Evolutionary conservation across 2,329 filamentous ascomycete genomes (phyloP).

Genomic region (Cladosporium sphaerospermum): DNA sequence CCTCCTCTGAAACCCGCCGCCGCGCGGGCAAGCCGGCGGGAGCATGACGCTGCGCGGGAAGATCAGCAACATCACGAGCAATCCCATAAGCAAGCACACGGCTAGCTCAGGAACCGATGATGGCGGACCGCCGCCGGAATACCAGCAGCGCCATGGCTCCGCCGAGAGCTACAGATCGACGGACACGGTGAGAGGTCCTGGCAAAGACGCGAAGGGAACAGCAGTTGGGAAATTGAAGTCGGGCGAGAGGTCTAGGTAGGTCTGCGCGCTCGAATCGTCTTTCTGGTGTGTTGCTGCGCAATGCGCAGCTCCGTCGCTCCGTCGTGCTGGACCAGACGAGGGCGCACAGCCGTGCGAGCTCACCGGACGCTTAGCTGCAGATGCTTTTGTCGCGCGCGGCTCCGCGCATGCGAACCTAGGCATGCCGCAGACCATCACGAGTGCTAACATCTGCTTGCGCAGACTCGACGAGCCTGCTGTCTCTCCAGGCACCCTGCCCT

Average conservation of each 20-base stretch:
- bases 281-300: neutral
- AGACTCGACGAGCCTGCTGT: slow-evolving; percentile 43
- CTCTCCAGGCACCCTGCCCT: slow-evolving; percentile 33
- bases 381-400: slow-evolving; percentile 1
- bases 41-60: slow-evolving; percentile 21
- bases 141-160: slow-evolving; percentile 56
- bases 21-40: slow-evolving; percentile 6
- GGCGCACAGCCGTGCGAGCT: neutral
- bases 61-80: slow-evolving; percentile 4
- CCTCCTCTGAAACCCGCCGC: neutral
- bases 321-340: neutral
- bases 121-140: slow-evolving; percentile 18
- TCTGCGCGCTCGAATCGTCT: slow-evolving; percentile 18
- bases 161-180: slow-evolving; percentile 60
- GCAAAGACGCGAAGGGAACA: slow-evolving; percentile 19
- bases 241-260: slow-evolving; percentile 40
- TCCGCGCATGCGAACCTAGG: slow-evolving; percentile 23
- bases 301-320: neutral
- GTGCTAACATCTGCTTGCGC: slow-evolving; percentile 23
- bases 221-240: slow-evolving; percentile 33
- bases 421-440: slow-evolving; percentile 13
- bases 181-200: slow-evolving; percentile 56
- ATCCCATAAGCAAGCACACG: slow-evolving; percentile 10
- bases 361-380: slow-evolving; percentile 7
- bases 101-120: slow-evolving; percentile 23